These are phyloP conservation scores for Diaporthe destruens DNA, from an alignment of 2,329 filamentous ascomycete genomes.

Conservation along the genomic window DNA sequence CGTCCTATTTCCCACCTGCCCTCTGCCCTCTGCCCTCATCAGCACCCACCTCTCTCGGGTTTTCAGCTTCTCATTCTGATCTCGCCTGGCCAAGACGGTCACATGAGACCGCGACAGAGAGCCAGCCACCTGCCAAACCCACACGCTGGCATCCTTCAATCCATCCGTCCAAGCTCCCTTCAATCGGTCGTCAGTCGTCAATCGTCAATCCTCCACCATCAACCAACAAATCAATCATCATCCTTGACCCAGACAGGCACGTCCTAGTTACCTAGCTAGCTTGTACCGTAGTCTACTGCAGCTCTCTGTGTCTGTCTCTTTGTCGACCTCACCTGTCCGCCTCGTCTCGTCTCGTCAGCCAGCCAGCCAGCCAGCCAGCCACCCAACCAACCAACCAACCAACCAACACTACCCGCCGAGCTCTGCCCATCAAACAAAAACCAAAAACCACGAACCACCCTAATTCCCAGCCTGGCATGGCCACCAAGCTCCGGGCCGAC, in stretches of 20 bases:
- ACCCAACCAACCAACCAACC: too few relatives aligned
- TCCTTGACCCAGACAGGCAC: neutral
- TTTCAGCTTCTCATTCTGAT: neutral
- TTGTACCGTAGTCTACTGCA: too few relatives aligned
- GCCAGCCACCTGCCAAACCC: neutral
- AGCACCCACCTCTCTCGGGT: neutral
- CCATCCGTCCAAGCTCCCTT: too few relatives aligned
- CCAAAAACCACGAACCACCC: neutral
- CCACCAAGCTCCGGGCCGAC: slow-evolving; percentile 49
- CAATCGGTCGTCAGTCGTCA: too few relatives aligned
- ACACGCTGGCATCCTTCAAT: too few relatives aligned
- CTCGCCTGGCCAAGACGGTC: neutral
- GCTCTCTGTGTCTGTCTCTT: neutral
- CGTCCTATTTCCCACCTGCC: too few relatives aligned
- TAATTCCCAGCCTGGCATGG: slow-evolving; percentile 12
- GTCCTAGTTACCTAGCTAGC: neutral
- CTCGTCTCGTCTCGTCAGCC: neutral
- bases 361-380: too few relatives aligned
- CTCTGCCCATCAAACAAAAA: too few relatives aligned
- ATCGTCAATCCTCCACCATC: too few relatives aligned
- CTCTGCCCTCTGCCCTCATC: too few relatives aligned
- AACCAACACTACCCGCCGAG: neutral
- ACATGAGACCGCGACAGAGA: neutral
- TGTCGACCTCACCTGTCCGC: neutral
- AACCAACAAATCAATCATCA: too few relatives aligned